Evolutionary conservation across 192 early-diverging fungal species (phyloP).

Genomic region (Coemansia sp.): DNA sequence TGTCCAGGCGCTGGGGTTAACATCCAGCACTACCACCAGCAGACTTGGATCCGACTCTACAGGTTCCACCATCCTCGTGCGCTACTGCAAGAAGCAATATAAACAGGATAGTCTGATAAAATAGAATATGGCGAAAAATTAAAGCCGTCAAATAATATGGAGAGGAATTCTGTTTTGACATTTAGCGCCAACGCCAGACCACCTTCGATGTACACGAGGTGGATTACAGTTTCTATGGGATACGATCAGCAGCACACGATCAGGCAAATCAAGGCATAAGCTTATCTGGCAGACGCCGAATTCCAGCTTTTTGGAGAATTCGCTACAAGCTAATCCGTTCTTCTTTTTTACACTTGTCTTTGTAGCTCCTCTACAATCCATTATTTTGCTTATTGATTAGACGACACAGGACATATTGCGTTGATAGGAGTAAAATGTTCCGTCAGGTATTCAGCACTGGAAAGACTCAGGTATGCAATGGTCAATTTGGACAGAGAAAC

Average conservation of each 20-base stretch:
- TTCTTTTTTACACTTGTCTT: not conserved
- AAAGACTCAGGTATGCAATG: slow-evolving; percentile 50
- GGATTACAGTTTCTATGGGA: not conserved
- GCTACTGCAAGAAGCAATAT: not conserved
- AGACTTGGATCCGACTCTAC: slow-evolving; percentile 67
- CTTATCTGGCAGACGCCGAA: not conserved
- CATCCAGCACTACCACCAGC: slow-evolving; percentile 80
- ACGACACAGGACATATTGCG: not conserved
- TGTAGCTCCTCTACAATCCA: not conserved
- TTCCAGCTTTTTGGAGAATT: not conserved
- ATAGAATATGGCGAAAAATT: not conserved
- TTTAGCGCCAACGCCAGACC: not conserved
- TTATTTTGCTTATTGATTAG: not conserved
- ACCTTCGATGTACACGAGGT: not conserved
- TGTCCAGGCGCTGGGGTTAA: slow-evolving; percentile 76
- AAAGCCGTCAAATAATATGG: not conserved
- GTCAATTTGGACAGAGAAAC: not conserved
- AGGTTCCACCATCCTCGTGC: slow-evolving; percentile 28
- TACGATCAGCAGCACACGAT: not conserved
- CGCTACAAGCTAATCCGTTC: not conserved
- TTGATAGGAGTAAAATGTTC: slow-evolving; percentile 27
- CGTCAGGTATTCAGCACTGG: slow-evolving; percentile 41
- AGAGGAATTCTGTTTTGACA: not conserved
- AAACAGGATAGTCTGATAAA: not conserved
- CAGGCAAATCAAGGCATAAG: not conserved